phyloP scores from a whole-genome alignment of 2,329 filamentous ascomycete genomes.

The Stemphylium beticola region DNA sequence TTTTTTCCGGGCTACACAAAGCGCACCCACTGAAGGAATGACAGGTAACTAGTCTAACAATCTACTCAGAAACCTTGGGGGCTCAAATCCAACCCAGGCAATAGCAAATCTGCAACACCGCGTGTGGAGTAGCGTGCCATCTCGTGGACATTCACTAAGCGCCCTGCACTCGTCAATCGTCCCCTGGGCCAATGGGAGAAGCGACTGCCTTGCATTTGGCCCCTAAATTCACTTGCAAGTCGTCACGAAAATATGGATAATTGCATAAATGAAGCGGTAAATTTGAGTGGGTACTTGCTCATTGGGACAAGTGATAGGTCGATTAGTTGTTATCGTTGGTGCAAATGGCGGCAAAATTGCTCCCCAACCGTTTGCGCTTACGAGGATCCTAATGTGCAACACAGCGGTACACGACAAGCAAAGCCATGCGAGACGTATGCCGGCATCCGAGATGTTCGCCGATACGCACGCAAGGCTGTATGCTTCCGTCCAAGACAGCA shows the following conservation, averaged over 20 bases:
- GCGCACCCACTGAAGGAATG: background rate
- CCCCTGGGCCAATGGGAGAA: constrained; percentile 1
- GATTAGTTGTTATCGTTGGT: background rate
- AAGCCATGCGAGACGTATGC: background rate
- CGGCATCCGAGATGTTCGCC: constrained; percentile 4
- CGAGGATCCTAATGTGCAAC: background rate
- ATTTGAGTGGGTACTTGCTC: background rate
- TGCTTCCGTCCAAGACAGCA: constrained; percentile 1
- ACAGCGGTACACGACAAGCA: constrained; percentile 1
- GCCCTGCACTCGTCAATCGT: constrained; percentile 12
- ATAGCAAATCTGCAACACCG: constrained; percentile 1
- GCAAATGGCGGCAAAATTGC: constrained; percentile 14
- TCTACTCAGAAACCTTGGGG: background rate
- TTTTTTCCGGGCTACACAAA: background rate
- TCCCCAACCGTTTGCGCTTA: constrained; percentile 3
- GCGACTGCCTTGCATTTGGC: constrained; percentile 15
- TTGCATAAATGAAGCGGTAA: constrained; percentile 8
- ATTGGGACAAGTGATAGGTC: background rate
- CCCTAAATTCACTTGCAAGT: constrained; percentile 1
- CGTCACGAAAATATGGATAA: constrained; percentile 7
- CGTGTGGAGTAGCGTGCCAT: background rate
- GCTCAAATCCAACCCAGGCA: background rate
- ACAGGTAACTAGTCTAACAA: too few relatives aligned
- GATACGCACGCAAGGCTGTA: constrained; percentile 3
- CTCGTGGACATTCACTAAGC: constrained; percentile 19